Evolutionary conservation across 1,284 basidiomycete species (phyloP).

Genomic region (Fistulinella staudtii): DNA sequence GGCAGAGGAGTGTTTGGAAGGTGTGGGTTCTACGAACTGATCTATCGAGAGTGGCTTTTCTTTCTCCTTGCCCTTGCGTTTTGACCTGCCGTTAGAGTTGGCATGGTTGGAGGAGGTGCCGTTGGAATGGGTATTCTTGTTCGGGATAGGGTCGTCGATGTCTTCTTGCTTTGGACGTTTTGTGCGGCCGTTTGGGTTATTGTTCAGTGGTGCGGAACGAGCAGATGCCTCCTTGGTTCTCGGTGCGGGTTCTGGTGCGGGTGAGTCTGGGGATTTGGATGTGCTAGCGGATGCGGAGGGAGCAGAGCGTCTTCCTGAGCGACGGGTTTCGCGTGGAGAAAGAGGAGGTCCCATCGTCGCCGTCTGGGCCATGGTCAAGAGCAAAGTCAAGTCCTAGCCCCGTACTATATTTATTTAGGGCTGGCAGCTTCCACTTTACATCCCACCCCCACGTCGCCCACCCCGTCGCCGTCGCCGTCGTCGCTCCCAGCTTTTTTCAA

Average conservation of each 20-base stretch:
- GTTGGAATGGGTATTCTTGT: constrained; percentile 43
- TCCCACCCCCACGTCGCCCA: constrained; percentile 1
- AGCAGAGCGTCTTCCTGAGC: constrained; percentile 67
- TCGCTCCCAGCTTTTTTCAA: background rate
- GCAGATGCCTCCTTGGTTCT: constrained; percentile 38
- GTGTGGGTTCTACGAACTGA: constrained; percentile 20
- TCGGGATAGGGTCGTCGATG: constrained; percentile 51
- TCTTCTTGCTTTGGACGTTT: constrained; percentile 75
- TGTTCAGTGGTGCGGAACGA: constrained; percentile 43
- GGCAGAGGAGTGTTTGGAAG: constrained; percentile 32
- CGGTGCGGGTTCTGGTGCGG: constrained; percentile 48
- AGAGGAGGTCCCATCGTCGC: constrained; percentile 69
- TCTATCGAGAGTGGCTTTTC: constrained; percentile 27
- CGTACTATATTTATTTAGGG: constrained; percentile 38
- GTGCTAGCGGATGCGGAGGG: constrained; percentile 61
- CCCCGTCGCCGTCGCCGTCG: constrained; percentile 1
- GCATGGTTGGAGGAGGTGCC: constrained; percentile 37
- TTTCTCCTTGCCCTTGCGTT: constrained; percentile 36
- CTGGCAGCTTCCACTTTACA: constrained; percentile 29
- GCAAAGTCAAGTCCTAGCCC: constrained; percentile 8
- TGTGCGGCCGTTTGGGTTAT: constrained; percentile 42
- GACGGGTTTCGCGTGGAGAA: constrained; percentile 69
- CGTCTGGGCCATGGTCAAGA: constrained; percentile 44
- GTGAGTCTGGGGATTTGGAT: constrained; percentile 74
- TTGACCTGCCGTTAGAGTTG: constrained; percentile 35